Evolutionary conservation across 305 asterid genomes (phyloP), one percentile per base, ranked within the genome.

Genomic region (Fraxinus paxiana): DNA sequence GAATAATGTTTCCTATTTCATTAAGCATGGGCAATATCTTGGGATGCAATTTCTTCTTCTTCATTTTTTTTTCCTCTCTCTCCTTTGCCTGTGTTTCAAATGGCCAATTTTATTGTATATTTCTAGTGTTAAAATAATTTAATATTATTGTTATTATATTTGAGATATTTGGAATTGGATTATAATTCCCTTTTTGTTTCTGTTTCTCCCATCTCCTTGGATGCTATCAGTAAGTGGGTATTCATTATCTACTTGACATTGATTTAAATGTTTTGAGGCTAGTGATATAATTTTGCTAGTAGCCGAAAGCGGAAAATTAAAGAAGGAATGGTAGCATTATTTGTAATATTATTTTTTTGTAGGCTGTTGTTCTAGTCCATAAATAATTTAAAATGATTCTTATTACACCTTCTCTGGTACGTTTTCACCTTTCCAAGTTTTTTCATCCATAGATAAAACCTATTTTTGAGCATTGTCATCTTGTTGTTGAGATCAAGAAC

Each of bases 51-150:
- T 46, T 71, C 56, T 2, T 79, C 1, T 35, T 37, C 41, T 5
- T 31, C 26, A 35, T 35, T 10, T 10, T 43, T 43, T 41, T 3
- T 1, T 0, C 4, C 18, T 18, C 9, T 22, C 22, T 30, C 65
- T 9, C 10, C 9, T 65, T 18, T 41, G 31, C 38, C 48, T 33
- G 24, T 6, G 28, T 17, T 31, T 46, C 59, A 17, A 43, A 6
- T 18, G 80, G 73, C 54, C 17, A 77, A 51, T 76, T 71, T 79
- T n/a, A 18, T 7, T 75, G 67, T 46, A 83, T 73, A 63, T 73
- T 35, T 73, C 54, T 18, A 15, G 69, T 63, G 31, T 9, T 24
- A 22, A 20, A 61, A 61, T 1, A 24, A 61, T 2, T 8, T 9
- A 24, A 61, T 61, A 61, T 24, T 51, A 61, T 35, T 41, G 75